These are phyloP conservation scores for Gryganskiella cystojenkinii DNA, from an alignment of 192 early-diverging fungal species.

Conservation along the genomic window DNA sequence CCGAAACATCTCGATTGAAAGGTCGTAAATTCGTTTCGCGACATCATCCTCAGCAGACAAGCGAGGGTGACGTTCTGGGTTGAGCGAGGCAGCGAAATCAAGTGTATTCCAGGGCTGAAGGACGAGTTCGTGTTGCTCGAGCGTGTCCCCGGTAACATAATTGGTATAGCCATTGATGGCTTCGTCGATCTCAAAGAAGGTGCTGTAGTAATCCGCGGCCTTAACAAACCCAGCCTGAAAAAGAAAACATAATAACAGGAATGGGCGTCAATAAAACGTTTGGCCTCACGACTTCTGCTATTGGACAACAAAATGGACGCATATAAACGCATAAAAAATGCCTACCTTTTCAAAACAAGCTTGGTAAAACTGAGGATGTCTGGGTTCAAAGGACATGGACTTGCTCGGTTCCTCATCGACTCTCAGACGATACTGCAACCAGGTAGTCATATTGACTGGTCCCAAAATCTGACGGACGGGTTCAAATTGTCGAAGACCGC, in stretches of 20 bases:
- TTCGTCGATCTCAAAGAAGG: conserved; percentile 31
- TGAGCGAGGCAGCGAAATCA: conserved; percentile 34
- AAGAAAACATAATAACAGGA: neutral
- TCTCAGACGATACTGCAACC: conserved; percentile 45
- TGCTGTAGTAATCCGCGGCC: conserved; percentile 38
- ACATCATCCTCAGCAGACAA: conserved; percentile 33
- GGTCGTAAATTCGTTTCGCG: conserved; percentile 30
- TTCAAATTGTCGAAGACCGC: conserved; percentile 27
- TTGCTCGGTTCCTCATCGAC: conserved; percentile 16
- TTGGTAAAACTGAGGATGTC: conserved; percentile 40
- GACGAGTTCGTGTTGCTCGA: neutral
- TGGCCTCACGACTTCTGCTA: too few relatives aligned
- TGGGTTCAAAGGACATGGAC: conserved; percentile 49
- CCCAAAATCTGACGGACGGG: conserved; percentile 49
- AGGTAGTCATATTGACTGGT: conserved; percentile 50
- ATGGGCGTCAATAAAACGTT: too few relatives aligned
- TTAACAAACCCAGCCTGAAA: conserved; percentile 43
- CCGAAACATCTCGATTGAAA: conserved; percentile 32
- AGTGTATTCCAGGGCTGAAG: conserved; percentile 42
- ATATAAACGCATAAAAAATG: neutral
- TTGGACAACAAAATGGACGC: neutral
- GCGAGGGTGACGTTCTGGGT: conserved; percentile 21
- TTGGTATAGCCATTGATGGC: conserved; percentile 5
- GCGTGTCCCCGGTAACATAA: neutral
- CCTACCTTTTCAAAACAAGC: conserved; percentile 42